A percentile compares a stretch with the other conserved stretches of the same genome.
These are phyloP conservation scores for Cystofilobasidium macerans DNA, from an alignment of 768 basidiomycete genomes.

Conservation along the genomic window DNA sequence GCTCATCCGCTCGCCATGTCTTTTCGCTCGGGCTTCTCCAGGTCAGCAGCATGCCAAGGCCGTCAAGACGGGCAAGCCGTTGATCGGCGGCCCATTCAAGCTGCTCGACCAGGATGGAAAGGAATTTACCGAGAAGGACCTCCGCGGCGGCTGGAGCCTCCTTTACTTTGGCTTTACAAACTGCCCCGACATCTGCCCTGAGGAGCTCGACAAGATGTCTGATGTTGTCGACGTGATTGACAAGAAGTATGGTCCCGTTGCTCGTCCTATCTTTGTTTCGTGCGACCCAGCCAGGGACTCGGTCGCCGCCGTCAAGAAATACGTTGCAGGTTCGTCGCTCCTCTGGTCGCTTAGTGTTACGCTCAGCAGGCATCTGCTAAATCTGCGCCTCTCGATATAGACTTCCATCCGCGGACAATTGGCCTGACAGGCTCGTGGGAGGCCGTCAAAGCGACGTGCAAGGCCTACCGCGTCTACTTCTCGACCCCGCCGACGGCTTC, in stretches of 20 bases:
- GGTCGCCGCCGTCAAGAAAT: constrained; percentile 42
- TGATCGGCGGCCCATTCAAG: constrained; percentile 82
- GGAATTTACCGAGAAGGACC: constrained; percentile 68
- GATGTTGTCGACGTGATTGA: constrained; percentile 61
- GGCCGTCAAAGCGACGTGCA: constrained; percentile 75
- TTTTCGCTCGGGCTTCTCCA: constrained; percentile 33
- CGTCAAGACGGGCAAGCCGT: constrained; percentile 67
- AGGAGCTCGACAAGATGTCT: constrained; percentile 91
- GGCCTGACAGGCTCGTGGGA: constrained; percentile 82
- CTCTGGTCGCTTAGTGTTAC: too few relatives aligned
- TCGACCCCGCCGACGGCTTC: constrained; percentile 77
- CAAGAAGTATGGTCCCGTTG: constrained; percentile 53
- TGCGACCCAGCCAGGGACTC: constrained; percentile 91
- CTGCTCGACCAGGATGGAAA: constrained; percentile 48
- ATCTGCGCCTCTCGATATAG: constrained; percentile 40
- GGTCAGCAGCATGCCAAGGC: constrained; percentile 57
- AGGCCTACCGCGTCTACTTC: constrained; percentile 95
- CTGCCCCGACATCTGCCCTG: constrained; percentile 97
- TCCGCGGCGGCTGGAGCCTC: constrained; percentile 77
- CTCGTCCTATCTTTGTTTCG: constrained; percentile 86
- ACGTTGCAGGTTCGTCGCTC: constrained; percentile 40
- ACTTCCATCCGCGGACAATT: constrained; percentile 83
- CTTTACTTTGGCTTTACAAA: constrained; percentile 91
- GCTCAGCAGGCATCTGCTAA: too few relatives aligned
- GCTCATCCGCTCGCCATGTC: neutral